Conservation (phyloP, 768 basidiomycete genomes). For the Dendrothele bispora region DNA sequence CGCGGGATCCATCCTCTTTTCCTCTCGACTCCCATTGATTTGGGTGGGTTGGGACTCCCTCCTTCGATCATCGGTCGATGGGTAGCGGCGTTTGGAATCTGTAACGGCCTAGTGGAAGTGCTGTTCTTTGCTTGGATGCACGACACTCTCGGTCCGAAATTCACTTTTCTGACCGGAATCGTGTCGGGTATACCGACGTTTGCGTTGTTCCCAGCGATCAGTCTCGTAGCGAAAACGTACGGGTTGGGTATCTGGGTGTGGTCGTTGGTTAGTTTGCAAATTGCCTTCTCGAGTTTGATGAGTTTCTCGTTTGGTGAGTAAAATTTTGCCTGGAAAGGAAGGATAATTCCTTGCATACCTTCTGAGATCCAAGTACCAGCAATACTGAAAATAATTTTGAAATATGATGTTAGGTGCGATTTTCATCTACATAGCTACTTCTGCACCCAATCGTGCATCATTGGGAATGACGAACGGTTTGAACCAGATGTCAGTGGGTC, state of each 20-base stretch:
- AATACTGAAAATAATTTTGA: no score
- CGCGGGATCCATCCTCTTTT: constrained; percentile 37
- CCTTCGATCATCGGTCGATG: constrained; percentile 67
- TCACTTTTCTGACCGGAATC: constrained; percentile 54
- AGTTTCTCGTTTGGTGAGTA: constrained; percentile 59
- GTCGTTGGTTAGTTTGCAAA: constrained; percentile 49
- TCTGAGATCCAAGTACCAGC: no score
- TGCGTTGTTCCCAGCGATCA: constrained; percentile 61
- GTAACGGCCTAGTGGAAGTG: constrained; percentile 66
- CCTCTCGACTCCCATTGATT: constrained; percentile 38
- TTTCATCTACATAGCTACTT: constrained; percentile 68
- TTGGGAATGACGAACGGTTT: constrained; percentile 75
- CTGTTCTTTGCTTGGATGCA: constrained; percentile 66
- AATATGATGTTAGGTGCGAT: constrained; percentile 67
- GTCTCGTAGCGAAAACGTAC: constrained; percentile 46
- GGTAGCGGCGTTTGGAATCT: constrained; percentile 57
- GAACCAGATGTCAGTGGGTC: constrained; percentile 43
- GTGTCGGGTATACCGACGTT: constrained; percentile 52
- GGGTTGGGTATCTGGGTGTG: constrained; percentile 51
- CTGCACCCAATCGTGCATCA: constrained; percentile 65
- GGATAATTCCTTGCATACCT: no score
- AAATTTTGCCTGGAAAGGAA: neutral
- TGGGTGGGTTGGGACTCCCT: constrained; percentile 71
- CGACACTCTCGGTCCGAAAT: constrained; percentile 63
- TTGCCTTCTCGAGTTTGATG: constrained; percentile 43